phyloP scores from a whole-genome alignment of 225 moss, liverwort and hornwort genomes.

The Asterella californica region DNA sequence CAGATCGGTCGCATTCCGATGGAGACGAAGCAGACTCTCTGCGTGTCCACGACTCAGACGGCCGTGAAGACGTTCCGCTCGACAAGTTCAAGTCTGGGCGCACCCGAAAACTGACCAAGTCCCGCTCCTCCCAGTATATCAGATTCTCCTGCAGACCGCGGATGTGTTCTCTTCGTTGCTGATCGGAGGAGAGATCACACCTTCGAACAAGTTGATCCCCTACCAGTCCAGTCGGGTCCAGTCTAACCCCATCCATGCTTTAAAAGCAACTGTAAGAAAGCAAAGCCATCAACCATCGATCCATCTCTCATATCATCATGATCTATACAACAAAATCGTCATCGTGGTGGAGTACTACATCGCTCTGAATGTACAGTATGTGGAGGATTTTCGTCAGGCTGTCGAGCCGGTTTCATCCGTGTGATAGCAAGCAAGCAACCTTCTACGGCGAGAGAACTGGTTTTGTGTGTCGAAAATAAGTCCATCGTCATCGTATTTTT shows the following conservation, averaged over 20 bases:
- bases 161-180: constrained; percentile 36
- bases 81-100: background rate
- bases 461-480: constrained; percentile 10
- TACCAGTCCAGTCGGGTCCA: background rate
- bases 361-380: background rate
- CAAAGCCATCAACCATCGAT: background rate
- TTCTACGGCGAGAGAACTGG: background rate
- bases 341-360: background rate
- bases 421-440: background rate
- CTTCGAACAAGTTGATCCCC: background rate
- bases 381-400: background rate
- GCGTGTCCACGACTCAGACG: background rate
- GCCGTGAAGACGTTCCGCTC: background rate
- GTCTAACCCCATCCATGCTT: background rate
- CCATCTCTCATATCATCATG: background rate
- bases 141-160: constrained; percentile 29
- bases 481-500: constrained; percentile 3
- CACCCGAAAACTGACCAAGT: constrained; percentile 28
- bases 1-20: background rate
- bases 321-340: background rate
- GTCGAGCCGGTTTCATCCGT: background rate
- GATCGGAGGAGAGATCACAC: background rate
- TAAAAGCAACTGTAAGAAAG: constrained; percentile 3
- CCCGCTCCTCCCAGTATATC: constrained; percentile 19
- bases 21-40: background rate